Percentiles rank a stretch among this genome's conserved stretches.
Conservation (phyloP, 148 eudicot species). For the Selenicereus undatus region DNA sequence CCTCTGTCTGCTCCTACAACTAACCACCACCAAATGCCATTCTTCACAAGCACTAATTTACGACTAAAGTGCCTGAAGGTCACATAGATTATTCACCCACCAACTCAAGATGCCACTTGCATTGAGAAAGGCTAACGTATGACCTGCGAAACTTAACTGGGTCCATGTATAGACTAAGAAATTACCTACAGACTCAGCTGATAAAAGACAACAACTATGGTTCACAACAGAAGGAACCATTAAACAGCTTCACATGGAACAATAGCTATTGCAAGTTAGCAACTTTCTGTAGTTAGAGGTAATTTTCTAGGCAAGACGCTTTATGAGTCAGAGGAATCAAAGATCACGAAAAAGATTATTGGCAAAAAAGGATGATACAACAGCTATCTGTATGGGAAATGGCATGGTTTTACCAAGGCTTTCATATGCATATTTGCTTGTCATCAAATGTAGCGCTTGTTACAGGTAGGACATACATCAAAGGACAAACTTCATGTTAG, state of each 20-base stretch:
- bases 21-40: background rate
- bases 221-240: background rate
- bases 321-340: background rate
- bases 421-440: background rate
- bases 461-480: background rate
- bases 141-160: background rate
- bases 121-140: background rate
- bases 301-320: background rate
- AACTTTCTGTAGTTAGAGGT: background rate
- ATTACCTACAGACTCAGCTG: background rate
- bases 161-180: background rate
- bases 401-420: background rate
- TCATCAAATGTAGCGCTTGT: background rate
- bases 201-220: background rate
- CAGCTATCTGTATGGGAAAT: background rate
- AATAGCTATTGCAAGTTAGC: background rate
- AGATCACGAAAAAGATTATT: background rate
- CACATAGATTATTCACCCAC: background rate
- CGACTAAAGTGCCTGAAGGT: no score
- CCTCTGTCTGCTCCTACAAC: background rate
- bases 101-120: background rate
- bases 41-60: background rate
- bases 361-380: background rate
- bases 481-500: background rate
- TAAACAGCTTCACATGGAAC: background rate